phyloP scores from a whole-genome alignment of 2,329 filamentous ascomycete genomes.

The Diaporthe batatas region DNA sequence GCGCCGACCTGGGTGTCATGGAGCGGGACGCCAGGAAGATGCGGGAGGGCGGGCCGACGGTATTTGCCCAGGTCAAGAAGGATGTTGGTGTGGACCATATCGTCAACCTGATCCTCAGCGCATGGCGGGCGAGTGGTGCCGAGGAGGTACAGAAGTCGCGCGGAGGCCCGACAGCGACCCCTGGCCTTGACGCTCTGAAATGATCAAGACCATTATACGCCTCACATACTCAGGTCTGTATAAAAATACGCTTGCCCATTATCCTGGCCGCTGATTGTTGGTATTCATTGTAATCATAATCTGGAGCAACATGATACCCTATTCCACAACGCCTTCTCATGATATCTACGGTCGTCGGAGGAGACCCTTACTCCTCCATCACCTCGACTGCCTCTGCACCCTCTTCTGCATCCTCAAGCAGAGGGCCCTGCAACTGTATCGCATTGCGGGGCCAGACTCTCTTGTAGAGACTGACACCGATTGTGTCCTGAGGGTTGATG shows the following conservation, averaged over 20 bases:
- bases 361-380: slow-evolving; percentile 57
- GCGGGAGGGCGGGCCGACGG: slow-evolving; percentile 92
- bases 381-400: slow-evolving; percentile 48
- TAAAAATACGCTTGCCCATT: slow-evolving; percentile 7
- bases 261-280: slow-evolving; percentile 8
- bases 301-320: slow-evolving; percentile 29
- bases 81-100: slow-evolving; percentile 88
- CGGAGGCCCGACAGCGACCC: slow-evolving; percentile 71
- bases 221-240: neutral
- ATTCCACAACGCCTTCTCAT: slow-evolving; percentile 40
- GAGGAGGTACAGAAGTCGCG: slow-evolving; percentile 67
- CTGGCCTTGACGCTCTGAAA: slow-evolving; percentile 60
- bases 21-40: slow-evolving; percentile 95
- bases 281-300: slow-evolving; percentile 31
- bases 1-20: slow-evolving; percentile 93
- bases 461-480: slow-evolving; percentile 92
- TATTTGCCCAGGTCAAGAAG: slow-evolving; percentile 98
- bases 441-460: slow-evolving; percentile 84
- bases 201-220: neutral
- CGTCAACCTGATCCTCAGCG: slow-evolving; percentile 87
- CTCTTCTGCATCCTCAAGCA: slow-evolving; percentile 53
- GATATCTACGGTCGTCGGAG: slow-evolving; percentile 38
- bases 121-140: slow-evolving; percentile 92
- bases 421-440: slow-evolving; percentile 57
- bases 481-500: slow-evolving; percentile 94